phyloP scores from a whole-genome alignment of 495 filamentous ascomycete species.

The Hyaloscypha bicolor region DNA sequence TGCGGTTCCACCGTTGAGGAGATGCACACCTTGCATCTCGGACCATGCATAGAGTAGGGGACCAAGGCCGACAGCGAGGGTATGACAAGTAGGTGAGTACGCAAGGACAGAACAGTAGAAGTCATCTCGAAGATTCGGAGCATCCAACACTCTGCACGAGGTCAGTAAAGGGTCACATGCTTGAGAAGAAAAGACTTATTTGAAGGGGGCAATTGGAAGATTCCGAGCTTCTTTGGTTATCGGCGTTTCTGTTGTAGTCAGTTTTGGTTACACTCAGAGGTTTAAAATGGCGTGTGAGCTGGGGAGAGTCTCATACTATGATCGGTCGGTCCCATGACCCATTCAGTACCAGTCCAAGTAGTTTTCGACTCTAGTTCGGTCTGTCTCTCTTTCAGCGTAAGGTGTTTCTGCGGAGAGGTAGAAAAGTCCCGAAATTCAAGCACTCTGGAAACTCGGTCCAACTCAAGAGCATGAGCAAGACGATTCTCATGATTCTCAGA shows the following conservation, averaged over 20 bases:
- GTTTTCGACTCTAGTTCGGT: constrained; percentile 38
- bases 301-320: constrained; percentile 30
- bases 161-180: neutral
- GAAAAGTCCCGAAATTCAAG: constrained; percentile 45
- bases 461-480: constrained; percentile 79
- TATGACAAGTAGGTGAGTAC: constrained; percentile 72
- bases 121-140: constrained; percentile 85
- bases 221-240: constrained; percentile 33
- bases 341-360: constrained; percentile 21
- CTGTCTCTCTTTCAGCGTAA: constrained; percentile 5
- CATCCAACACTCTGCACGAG: constrained; percentile 70
- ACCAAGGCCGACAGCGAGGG: constrained; percentile 82
- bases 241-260: constrained; percentile 13
- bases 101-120: constrained; percentile 94
- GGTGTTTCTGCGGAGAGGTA: constrained; percentile 20
- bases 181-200: constrained; percentile 49
- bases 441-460: constrained; percentile 67
- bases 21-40: constrained; percentile 58
- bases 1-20: constrained; percentile 43
- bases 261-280: neutral
- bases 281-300: neutral
- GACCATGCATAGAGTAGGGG: constrained; percentile 86
- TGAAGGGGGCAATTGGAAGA: constrained; percentile 75
- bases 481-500: constrained; percentile 71
- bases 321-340: constrained; percentile 8